Percentiles rank a stretch among this genome's conserved stretches.
Conservation (phyloP, 2,329 filamentous ascomycete species). For the Colletotrichum caudatum region DNA sequence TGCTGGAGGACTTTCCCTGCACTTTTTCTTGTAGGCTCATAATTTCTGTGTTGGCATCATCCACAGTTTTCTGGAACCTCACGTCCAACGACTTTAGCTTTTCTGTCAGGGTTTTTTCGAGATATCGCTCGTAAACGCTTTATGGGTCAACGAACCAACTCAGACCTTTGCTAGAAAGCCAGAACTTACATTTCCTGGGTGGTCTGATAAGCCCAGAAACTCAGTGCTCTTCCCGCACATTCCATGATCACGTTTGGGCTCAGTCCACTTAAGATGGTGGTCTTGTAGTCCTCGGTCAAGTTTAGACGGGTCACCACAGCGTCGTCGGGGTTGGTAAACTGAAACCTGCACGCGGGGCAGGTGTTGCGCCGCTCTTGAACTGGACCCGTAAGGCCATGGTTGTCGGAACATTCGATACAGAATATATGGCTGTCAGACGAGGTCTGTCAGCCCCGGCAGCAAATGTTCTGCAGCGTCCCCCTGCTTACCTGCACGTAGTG, state of each 20-base stretch:
- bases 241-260: conserved; percentile 87
- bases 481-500: conserved; percentile 82
- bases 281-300: conserved; percentile 90
- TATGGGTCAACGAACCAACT: conserved; percentile 24
- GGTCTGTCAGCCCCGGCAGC: conserved; percentile 1
- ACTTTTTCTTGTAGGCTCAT: conserved; percentile 73
- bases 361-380: conserved; percentile 61
- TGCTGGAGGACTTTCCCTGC: conserved; percentile 60
- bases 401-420: conserved; percentile 79
- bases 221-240: conserved; percentile 81
- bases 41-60: conserved; percentile 81
- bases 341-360: conserved; percentile 82
- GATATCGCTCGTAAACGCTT: conserved; percentile 81
- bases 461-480: neutral
- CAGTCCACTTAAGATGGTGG: conserved; percentile 84
- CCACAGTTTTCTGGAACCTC: conserved; percentile 78
- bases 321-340: conserved; percentile 79
- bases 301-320: conserved; percentile 78
- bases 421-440: conserved; percentile 73
- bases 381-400: conserved; percentile 70
- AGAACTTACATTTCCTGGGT: conserved; percentile 80
- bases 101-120: conserved; percentile 77
- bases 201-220: conserved; percentile 89
- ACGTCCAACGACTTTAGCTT: conserved; percentile 75
- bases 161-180: neutral